These are phyloP conservation scores for Durusdinium trenchii DNA, from an alignment of 73 alveolate species.

Conservation along the genomic window DNA sequence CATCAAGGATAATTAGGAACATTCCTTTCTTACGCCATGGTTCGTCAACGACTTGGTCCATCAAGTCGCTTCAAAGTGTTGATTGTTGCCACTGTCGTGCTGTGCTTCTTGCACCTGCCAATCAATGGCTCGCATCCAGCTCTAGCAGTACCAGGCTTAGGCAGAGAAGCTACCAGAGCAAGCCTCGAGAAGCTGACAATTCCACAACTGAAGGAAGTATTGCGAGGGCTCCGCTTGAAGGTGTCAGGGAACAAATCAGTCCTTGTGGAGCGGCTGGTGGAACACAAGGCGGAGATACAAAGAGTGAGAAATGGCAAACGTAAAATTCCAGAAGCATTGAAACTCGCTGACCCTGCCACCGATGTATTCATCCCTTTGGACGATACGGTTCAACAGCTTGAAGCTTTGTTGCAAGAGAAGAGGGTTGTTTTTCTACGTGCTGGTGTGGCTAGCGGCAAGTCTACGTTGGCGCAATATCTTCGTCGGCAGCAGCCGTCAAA, in stretches of 20 bases:
- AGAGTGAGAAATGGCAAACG: background rate
- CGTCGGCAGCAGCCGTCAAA: background rate
- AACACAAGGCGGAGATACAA: background rate
- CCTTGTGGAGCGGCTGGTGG: slow-evolving; percentile 28
- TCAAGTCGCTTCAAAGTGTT: slow-evolving; percentile 50
- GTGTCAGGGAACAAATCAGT: background rate
- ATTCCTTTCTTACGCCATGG: slow-evolving; percentile 52
- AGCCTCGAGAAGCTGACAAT: too few species aligned
- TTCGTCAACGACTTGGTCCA: slow-evolving; percentile 48
- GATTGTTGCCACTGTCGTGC: slow-evolving; percentile 61
- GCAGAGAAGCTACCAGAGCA: too few species aligned
- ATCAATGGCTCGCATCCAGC: background rate
- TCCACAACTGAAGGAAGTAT: too few species aligned
- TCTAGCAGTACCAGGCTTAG: background rate
- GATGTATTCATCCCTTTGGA: slow-evolving; percentile 60
- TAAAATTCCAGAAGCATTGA: background rate
- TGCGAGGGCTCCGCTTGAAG: too few species aligned
- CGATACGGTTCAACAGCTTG: background rate
- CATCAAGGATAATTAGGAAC: background rate
- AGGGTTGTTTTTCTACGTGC: slow-evolving; percentile 51
- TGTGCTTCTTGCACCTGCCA: slow-evolving; percentile 70
- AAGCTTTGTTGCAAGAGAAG: slow-evolving; percentile 27
- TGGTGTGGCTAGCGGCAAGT: slow-evolving; percentile 79
- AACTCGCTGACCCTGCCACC: background rate
- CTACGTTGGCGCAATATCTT: slow-evolving; percentile 27